These are phyloP conservation scores for Pleurotus tuber-regium DNA, from an alignment of 768 basidiomycete genomes.

Conservation along the genomic window DNA sequence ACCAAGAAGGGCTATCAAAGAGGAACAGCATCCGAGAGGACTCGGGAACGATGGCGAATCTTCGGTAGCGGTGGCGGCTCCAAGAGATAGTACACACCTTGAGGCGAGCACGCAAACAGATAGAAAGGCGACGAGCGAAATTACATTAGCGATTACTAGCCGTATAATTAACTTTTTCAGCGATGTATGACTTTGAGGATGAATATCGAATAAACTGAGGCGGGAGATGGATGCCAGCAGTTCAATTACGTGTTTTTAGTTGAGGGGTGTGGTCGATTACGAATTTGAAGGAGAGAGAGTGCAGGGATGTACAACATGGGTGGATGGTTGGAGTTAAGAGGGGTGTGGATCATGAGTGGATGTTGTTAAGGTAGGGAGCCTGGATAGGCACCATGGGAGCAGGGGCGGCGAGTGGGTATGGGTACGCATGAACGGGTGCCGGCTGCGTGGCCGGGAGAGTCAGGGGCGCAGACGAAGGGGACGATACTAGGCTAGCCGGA, in stretches of 20 bases:
- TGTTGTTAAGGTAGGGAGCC: neutral
- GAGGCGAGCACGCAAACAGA: neutral
- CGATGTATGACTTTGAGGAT: conserved; percentile 1
- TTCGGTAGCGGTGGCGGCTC: neutral
- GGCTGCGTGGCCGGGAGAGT: neutral
- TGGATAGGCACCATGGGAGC: conserved; percentile 7
- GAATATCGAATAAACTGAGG: neutral
- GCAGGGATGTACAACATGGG: neutral
- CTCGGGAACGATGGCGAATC: no score
- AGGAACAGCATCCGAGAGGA: no score
- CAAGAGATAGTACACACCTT: no score
- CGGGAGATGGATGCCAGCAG: neutral
- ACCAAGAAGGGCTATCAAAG: no score
- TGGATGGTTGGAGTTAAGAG: neutral
- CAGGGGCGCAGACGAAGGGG: neutral
- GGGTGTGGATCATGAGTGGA: conserved; percentile 2
- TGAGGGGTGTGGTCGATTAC: conserved; percentile 8
- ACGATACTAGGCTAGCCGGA: conserved; percentile 2
- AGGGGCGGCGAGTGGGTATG: conserved; percentile 3
- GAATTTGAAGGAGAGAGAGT: conserved; percentile 7
- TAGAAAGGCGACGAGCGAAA: neutral
- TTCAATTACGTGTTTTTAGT: conserved; percentile 10
- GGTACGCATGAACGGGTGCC: neutral
- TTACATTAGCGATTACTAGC: conserved; percentile 5
- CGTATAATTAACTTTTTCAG: conserved; percentile 10